Conservation (phyloP, 2,329 filamentous ascomycete genomes). For the Diaporthe vexans region DNA sequence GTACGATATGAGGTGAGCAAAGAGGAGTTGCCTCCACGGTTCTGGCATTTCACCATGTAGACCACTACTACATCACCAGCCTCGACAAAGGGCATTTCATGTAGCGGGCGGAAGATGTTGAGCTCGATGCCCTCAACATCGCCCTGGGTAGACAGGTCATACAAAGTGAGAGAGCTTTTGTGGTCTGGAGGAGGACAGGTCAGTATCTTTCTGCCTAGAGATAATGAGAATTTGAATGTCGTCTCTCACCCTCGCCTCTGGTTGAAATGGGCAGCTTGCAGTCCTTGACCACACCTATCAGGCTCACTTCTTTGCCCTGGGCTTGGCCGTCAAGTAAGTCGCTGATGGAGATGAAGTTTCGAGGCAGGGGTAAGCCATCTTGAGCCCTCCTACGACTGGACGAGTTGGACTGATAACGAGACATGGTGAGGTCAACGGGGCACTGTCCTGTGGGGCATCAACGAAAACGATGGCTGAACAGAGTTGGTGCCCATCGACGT, state of each 20-base stretch:
- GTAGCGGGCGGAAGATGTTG: conserved; percentile 70
- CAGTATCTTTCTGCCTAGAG: background rate
- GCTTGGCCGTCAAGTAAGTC: conserved; percentile 58
- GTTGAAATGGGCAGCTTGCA: conserved; percentile 67
- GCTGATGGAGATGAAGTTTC: conserved; percentile 57
- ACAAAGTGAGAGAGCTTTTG: conserved; percentile 73
- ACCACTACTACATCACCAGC: conserved; percentile 77
- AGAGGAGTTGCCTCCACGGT: conserved; percentile 52
- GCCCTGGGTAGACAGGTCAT: conserved; percentile 68
- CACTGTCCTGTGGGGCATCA: background rate
- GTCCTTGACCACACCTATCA: conserved; percentile 81
- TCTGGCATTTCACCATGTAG: conserved; percentile 66
- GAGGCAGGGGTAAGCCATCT: conserved; percentile 49
- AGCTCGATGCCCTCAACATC: conserved; percentile 60
- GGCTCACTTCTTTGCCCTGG: conserved; percentile 59
- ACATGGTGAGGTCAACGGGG: conserved; percentile 14
- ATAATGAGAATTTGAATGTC: background rate
- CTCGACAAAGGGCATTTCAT: conserved; percentile 62
- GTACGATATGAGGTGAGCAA: conserved; percentile 59
- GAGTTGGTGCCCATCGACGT: no score
- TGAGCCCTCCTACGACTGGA: conserved; percentile 17
- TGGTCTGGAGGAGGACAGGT: conserved; percentile 58
- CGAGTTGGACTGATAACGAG: conserved; percentile 21
- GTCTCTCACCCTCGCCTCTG: conserved; percentile 62
- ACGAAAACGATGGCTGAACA: background rate